Conservation (phyloP, 2,329 filamentous ascomycete genomes). For the Trichoderma citrinoviride region DNA sequence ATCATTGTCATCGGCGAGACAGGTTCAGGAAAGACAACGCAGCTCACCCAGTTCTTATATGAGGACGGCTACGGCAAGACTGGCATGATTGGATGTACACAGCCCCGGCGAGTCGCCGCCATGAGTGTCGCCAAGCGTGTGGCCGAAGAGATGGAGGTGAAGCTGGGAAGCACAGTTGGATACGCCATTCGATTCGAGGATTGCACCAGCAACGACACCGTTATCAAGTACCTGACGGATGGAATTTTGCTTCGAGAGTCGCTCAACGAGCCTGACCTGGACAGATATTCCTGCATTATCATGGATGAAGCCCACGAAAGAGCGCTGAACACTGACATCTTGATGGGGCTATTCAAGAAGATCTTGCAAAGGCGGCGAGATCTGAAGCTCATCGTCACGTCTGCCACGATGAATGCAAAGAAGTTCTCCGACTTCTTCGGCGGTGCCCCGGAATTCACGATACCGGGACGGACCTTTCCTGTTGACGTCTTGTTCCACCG, state of each 20-base stretch:
- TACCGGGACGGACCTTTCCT: slow-evolving; percentile 92
- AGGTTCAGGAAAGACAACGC: slow-evolving; percentile 95
- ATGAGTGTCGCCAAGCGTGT: slow-evolving; percentile 99
- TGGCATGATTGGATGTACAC: slow-evolving; percentile 94
- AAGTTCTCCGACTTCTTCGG: slow-evolving; percentile 95
- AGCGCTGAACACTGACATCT: slow-evolving; percentile 91
- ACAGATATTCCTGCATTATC: slow-evolving; percentile 96
- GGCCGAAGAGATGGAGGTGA: slow-evolving; percentile 96
- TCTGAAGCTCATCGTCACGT: slow-evolving; percentile 94
- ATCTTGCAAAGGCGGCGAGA: slow-evolving; percentile 85
- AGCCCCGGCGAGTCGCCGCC: slow-evolving; percentile 91
- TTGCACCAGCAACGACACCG: slow-evolving; percentile 90
- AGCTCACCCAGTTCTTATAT: slow-evolving; percentile 91
- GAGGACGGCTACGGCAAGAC: slow-evolving; percentile 88
- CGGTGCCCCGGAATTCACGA: slow-evolving; percentile 92
- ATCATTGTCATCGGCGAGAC: slow-evolving; percentile 96
- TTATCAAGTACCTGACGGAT: slow-evolving; percentile 99
- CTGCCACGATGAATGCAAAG: slow-evolving; percentile 97
- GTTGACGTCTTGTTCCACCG: slow-evolving; percentile 95
- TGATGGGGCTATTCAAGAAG: slow-evolving; percentile 98
- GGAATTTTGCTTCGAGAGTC: slow-evolving; percentile 92
- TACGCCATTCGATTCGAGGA: slow-evolving; percentile 99
- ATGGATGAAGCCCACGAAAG: slow-evolving; percentile 99
- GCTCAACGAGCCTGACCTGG: slow-evolving; percentile 85
- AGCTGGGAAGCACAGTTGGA: slow-evolving; percentile 80